Conservation (phyloP, 73 alveolate genomes). For the Durusdinium trenchii region DNA sequence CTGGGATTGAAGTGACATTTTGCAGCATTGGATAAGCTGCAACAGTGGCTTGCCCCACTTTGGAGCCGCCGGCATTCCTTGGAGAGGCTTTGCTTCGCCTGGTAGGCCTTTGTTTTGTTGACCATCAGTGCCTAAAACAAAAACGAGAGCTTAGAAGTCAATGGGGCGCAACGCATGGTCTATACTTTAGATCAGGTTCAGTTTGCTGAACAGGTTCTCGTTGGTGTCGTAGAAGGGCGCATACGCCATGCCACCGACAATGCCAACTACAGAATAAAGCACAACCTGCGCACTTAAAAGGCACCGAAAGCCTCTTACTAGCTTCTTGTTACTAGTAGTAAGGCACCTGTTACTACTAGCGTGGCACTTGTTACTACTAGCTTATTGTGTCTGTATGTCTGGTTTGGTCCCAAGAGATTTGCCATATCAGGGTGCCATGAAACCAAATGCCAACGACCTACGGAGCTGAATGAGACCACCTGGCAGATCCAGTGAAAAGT, state of each 20-base stretch:
- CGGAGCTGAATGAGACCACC: not conserved
- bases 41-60: slow-evolving; percentile 78
- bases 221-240: slow-evolving; percentile 84
- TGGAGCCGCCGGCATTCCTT: slow-evolving; percentile 69
- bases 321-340: too few species aligned
- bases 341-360: too few species aligned
- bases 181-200: not conserved
- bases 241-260: slow-evolving; percentile 92
- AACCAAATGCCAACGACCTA: not conserved
- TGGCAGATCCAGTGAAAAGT: not conserved
- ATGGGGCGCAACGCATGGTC: not conserved
- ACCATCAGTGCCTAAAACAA: not conserved
- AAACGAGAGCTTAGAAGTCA: not conserved
- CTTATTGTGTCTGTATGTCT: too few species aligned
- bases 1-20: slow-evolving; percentile 89
- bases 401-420: too few species aligned
- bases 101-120: not conserved
- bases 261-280: slow-evolving; percentile 59
- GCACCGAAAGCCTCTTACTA: too few species aligned
- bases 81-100: not conserved
- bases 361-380: too few species aligned
- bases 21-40: slow-evolving; percentile 94
- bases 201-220: slow-evolving; percentile 93
- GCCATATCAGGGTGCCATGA: too few species aligned
- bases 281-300: slow-evolving; percentile 53